Base-by-base conservation (phyloP, 768 basidiomycete genomes). In the Pholiota molesta region DNA sequence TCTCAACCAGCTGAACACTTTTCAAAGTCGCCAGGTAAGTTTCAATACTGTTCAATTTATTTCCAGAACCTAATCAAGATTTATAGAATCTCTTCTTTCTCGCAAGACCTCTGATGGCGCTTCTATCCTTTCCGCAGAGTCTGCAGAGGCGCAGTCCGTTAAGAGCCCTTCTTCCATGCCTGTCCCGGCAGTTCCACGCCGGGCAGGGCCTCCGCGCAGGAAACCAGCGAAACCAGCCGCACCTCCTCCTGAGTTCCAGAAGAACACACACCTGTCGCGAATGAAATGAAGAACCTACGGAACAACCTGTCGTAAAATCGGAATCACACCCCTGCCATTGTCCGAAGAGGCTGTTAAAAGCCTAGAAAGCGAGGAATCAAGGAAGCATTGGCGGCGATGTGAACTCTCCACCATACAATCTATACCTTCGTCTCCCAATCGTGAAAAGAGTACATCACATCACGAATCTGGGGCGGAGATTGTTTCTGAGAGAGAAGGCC, bases 161-260 rank as follows among this genome's bases (percentile, higher is more conserved):
- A 81, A 79, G 37, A 75, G 73, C 23, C 84, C 85, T 17, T 63
- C 77, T 5, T 79, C 85, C 0, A 93, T 94, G 87, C 91, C 92
- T 21, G 79, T 91, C 4, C 91, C 92, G 14, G 82, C 84, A 14
- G 87, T 79, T 17, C 92, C 92, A 45, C 86, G 89, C 47, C 84
- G 92, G 5, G 82, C 90, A 26, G 92, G 81, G 3, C 91, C 90
- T 52, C 92, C 93, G 9, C 80, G 92, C 44, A 87, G 81, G 74
- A 90, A 90, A 68, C 69, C 79, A 5, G 77, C 77, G 52, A 89
- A 85, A 71, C 81, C 84, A 33, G 62, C 62, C 39, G 66, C 67
- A 0, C 62, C 71, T 17, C 64, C 70, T 57, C 63, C 70, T 16
- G 68, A 70, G 62, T 65, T n/a, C 65, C 63, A 2, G 68, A 74